phyloP scores from a whole-genome alignment of 352 stramenopile genomes.

The Globisporangium mamillatum region DNA sequence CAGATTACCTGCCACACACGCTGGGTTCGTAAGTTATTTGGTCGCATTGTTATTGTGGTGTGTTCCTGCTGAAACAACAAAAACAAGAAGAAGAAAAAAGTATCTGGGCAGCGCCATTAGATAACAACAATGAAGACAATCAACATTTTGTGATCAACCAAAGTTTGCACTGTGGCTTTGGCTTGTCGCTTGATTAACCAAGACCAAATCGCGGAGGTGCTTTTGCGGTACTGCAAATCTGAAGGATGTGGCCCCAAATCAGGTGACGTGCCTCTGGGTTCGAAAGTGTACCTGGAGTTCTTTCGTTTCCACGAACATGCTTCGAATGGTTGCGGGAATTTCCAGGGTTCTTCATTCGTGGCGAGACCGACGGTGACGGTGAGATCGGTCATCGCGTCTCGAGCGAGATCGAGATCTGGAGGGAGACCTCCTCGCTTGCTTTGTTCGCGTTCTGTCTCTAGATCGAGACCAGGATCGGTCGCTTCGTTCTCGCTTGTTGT shows the following conservation, averaged over 20 bases:
- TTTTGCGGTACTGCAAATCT: neutral
- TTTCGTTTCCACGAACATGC: neutral
- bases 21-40: constrained; percentile 11
- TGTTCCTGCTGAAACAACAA: neutral
- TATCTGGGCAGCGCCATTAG: neutral
- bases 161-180: too few relatives aligned
- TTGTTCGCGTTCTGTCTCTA: neutral
- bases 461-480: neutral
- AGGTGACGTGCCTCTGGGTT: neutral
- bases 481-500: neutral
- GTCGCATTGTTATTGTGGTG: constrained; percentile 1
- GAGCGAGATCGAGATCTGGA: constrained; percentile 1
- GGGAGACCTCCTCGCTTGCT: constrained; percentile 2
- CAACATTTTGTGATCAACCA: neutral
- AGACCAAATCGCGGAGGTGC: neutral
- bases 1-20: neutral
- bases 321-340: neutral
- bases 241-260: neutral
- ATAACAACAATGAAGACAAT: neutral
- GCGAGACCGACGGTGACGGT: neutral
- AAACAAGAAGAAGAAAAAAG: neutral
- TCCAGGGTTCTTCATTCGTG: neutral
- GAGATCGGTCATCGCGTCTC: neutral
- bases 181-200: neutral
- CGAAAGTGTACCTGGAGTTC: neutral